A percentile compares a stretch with the other conserved stretches of the same genome.
These are phyloP conservation scores for Nemania diffusa DNA, from an alignment of 2,329 filamentous ascomycete genomes.

Conservation along the genomic window DNA sequence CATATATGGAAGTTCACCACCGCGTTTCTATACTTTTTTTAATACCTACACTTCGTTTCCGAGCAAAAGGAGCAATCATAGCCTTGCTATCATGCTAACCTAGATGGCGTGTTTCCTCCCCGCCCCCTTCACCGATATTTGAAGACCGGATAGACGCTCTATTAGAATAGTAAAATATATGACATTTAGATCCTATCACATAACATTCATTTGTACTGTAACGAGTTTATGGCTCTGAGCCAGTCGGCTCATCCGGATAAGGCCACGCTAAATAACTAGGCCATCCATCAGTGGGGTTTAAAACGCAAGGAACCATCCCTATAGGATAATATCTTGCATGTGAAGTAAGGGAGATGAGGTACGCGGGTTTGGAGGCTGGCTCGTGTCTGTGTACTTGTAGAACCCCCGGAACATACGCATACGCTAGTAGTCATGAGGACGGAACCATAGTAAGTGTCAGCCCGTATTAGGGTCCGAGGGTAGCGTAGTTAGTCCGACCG, in stretches of 20 bases:
- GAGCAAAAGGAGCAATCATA: not conserved
- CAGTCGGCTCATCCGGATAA: not conserved
- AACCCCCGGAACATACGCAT: not conserved
- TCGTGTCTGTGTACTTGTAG: not conserved
- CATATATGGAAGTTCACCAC: conserved; percentile 12
- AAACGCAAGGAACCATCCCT: not conserved
- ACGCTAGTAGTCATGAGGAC: not conserved
- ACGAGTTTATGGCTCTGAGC: not conserved
- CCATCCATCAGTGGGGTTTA: not conserved
- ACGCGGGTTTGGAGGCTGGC: not conserved
- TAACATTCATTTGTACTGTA: not conserved
- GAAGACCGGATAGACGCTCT: not conserved
- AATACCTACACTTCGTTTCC: not conserved
- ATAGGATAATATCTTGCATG: not conserved
- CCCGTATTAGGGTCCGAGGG: not conserved
- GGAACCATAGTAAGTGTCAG: not conserved
- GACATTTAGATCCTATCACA: not conserved
- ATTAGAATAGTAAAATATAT: not conserved
- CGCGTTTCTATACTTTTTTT: conserved; percentile 8
- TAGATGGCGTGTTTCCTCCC: not conserved
- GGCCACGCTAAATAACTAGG: not conserved
- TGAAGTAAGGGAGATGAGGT: not conserved
- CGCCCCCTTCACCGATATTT: not conserved
- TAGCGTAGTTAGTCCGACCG: not conserved
- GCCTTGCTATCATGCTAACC: not conserved